Conservation (phyloP, 257 asterid species). For the Salvia rosmarinus region DNA sequence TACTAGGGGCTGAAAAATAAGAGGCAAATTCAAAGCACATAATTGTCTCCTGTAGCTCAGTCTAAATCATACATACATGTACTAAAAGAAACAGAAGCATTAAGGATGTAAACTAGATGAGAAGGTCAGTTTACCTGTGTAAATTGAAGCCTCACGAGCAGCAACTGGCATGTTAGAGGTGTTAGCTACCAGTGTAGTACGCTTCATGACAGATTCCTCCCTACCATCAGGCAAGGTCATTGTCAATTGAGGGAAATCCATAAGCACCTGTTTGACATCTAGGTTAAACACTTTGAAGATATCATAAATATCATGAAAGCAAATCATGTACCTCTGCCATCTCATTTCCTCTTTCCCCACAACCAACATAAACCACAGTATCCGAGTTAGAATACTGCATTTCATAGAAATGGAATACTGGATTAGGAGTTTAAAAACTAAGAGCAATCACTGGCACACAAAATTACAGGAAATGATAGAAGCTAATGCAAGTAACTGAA, state of each 20-base stretch:
- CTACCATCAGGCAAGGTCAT: conserved; percentile 99
- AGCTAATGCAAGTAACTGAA: conserved; percentile 28
- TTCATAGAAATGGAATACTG: conserved; percentile 29
- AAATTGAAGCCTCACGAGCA: conserved; percentile 99
- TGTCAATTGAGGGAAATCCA: conserved; percentile 99
- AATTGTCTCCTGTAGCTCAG: background rate
- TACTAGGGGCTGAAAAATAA: no score
- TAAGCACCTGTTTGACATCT: conserved; percentile 73
- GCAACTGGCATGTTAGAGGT: conserved; percentile 99
- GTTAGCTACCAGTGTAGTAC: conserved; percentile 98
- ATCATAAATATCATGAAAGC: conserved; percentile 50
- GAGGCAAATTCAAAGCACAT: background rate
- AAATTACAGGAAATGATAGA: conserved; percentile 45
- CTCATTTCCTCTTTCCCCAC: conserved; percentile 99
- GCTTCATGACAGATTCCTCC: conserved; percentile 99
- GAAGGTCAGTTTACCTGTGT: conserved; percentile 59
- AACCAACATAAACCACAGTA: conserved; percentile 97
- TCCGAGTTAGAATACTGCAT: conserved; percentile 96
- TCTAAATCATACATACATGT: background rate
- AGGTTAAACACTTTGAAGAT: conserved; percentile 27
- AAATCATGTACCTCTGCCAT: conserved; percentile 87
- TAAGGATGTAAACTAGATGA: background rate
- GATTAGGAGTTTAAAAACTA: conserved; percentile 19
- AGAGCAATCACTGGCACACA: conserved; percentile 49
- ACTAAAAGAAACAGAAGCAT: background rate